These are phyloP conservation scores for Rhodotorula glutinis DNA, from an alignment of 1,284 basidiomycete genomes.

Conservation along the genomic window DNA sequence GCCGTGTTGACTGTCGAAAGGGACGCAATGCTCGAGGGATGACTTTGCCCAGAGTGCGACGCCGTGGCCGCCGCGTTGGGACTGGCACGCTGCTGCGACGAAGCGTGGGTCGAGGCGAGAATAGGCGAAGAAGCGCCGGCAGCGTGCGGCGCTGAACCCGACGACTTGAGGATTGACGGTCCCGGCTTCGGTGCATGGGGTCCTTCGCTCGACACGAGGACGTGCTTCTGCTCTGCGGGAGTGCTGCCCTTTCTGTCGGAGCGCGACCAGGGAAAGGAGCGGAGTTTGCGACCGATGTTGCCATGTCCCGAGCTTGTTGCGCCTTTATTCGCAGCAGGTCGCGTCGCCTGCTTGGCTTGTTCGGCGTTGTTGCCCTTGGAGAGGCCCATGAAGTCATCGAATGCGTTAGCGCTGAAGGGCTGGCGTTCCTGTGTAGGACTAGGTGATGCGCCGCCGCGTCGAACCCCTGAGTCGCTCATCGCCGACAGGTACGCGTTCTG, in stretches of 20 bases:
- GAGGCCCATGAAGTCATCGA: too few relatives aligned
- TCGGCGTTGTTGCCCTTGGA: too few relatives aligned
- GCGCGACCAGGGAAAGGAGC: slow-evolving; percentile 22
- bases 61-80: not conserved
- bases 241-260: slow-evolving; percentile 19
- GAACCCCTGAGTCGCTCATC: not conserved
- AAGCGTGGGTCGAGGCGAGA: not conserved
- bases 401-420: too few relatives aligned
- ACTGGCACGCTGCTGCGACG: not conserved
- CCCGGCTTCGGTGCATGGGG: slow-evolving; percentile 7
- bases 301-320: slow-evolving; percentile 6
- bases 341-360: too few relatives aligned
- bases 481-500: too few relatives aligned
- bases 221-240: not conserved
- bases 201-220: not conserved
- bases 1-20: slow-evolving; percentile 30
- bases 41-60: not conserved
- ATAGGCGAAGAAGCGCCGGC: not conserved
- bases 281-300: slow-evolving; percentile 20
- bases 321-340: not conserved
- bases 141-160: slow-evolving; percentile 12
- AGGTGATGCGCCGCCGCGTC: not conserved
- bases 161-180: slow-evolving; percentile 4
- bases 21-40: slow-evolving; percentile 18
- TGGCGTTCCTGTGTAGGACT: too few relatives aligned